A percentile compares a stretch with the other conserved stretches of the same genome.
Evolutionary conservation across 805 yeast genomes (phyloP).

Genomic region (Starmera pachycereana): DNA sequence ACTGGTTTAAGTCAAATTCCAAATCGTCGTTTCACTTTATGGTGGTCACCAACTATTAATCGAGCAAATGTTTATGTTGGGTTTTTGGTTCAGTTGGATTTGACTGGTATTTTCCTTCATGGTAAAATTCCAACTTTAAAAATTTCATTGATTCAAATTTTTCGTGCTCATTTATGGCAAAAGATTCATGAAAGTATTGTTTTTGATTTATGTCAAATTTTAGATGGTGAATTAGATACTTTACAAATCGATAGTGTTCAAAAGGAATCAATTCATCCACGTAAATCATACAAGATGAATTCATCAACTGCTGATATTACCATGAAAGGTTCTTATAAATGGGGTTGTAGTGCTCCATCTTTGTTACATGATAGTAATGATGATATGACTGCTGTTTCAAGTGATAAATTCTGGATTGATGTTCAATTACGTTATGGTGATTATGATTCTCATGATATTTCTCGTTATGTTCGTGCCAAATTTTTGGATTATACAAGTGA

Average conservation of each 20-base stretch:
- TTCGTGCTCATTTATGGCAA: conserved; percentile 98
- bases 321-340: conserved; percentile 59
- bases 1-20: conserved; percentile 97
- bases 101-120: conserved; percentile 93
- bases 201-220: conserved; percentile 83
- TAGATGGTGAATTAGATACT: conserved; percentile 79
- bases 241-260: conserved; percentile 78
- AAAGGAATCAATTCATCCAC: conserved; percentile 89
- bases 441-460: conserved; percentile 93
- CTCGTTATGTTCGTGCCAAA: conserved; percentile 87
- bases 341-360: conserved; percentile 82
- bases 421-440: conserved; percentile 94
- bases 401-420: conserved; percentile 86
- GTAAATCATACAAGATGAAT: conserved; percentile 95
- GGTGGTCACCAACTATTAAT: conserved; percentile 99
- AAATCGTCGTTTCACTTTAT: conserved; percentile 87
- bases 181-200: conserved; percentile 95
- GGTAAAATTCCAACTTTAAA: conserved; percentile 97
- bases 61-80: conserved; percentile 98
- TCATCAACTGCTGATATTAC: conserved; percentile 91
- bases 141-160: conserved; percentile 89
- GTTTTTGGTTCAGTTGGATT: conserved; percentile 87
- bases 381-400: conserved; percentile 38
- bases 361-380: conserved; percentile 65
- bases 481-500: conserved; percentile 90